Conservation (phyloP, 257 asterid species). For the Fraxinus cuspidata region DNA sequence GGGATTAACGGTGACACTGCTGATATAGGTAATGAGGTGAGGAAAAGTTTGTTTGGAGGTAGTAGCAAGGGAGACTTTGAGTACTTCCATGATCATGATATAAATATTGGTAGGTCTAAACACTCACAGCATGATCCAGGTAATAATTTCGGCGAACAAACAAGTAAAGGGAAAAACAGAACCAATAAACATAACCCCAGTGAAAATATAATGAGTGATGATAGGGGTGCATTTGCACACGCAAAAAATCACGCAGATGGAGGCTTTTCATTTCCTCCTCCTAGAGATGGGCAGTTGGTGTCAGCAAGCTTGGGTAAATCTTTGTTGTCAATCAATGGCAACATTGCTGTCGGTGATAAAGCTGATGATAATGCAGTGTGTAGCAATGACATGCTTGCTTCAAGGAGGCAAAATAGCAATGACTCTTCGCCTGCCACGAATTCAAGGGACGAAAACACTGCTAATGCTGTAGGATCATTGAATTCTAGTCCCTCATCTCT, state of each 20-base stretch:
- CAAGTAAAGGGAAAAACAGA: conserved; percentile 47
- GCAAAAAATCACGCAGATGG: conserved; percentile 54
- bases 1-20: conserved; percentile 94
- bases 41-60: conserved; percentile 87
- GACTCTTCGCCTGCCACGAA: conserved; percentile 69
- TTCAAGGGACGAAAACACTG: conserved; percentile 60
- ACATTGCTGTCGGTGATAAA: conserved; percentile 48
- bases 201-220: conserved; percentile 43
- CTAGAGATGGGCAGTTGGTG: conserved; percentile 68
- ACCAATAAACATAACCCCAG: conserved; percentile 49
- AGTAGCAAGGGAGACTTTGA: conserved; percentile 84
- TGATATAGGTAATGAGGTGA: conserved; percentile 81
- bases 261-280: conserved; percentile 95
- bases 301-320: conserved; percentile 55
- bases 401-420: conserved; percentile 63
- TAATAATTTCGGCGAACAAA: conserved; percentile 43
- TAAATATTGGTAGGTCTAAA: conserved; percentile 45
- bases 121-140: conserved; percentile 45
- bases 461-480: conserved; percentile 57
- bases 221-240: conserved; percentile 37
- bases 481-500: conserved; percentile 85
- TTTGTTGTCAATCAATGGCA: conserved; percentile 66
- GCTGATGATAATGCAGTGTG: conserved; percentile 49
- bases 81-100: conserved; percentile 63
- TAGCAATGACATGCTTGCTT: conserved; percentile 63